Evolutionary conservation across 2,329 filamentous ascomycete genomes (phyloP).

Genomic region (Parascedosporium putredinis): DNA sequence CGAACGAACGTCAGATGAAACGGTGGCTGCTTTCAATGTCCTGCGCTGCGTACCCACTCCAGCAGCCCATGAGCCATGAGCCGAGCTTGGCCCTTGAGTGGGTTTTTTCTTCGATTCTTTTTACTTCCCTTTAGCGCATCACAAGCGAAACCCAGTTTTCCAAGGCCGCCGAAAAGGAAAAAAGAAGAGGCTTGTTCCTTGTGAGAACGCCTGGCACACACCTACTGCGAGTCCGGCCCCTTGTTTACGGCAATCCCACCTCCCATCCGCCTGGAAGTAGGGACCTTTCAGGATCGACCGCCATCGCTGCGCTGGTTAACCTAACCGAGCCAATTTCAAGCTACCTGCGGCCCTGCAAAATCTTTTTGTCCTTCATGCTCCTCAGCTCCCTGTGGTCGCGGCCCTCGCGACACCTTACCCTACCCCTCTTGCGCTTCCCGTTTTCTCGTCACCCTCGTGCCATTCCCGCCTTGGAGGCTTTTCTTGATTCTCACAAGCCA

Average conservation of each 20-base stretch:
- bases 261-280: background rate
- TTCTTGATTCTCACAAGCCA: background rate
- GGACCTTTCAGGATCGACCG: no score
- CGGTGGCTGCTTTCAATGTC: background rate
- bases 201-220: no score
- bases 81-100: background rate
- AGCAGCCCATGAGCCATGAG: no score
- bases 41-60: background rate
- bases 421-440: background rate
- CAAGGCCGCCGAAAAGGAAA: background rate
- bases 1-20: background rate
- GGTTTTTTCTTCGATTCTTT: no score
- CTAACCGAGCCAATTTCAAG: no score
- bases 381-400: background rate
- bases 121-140: background rate
- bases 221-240: no score
- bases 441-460: background rate
- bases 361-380: background rate
- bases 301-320: no score
- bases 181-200: no score
- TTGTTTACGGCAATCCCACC: no score
- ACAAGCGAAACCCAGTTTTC: conserved; percentile 1
- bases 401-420: background rate
- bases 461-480: background rate
- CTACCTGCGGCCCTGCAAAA: background rate